phyloP scores from a whole-genome alignment of 2,329 filamentous ascomycete species.

The Stagonosporopsis rhizophila region DNA sequence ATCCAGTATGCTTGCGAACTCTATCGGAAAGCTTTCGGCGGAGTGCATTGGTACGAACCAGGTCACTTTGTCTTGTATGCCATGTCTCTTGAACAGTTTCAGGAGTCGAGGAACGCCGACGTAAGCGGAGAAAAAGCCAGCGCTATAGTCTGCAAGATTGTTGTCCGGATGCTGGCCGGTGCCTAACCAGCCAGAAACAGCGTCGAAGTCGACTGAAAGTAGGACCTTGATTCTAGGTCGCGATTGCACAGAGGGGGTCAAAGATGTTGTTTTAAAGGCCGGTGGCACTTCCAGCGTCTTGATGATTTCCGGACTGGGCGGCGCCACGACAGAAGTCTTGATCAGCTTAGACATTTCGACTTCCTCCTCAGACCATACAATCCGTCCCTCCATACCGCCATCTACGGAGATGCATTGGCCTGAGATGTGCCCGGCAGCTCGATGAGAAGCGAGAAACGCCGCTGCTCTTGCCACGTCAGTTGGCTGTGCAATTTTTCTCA shows the following conservation, averaged over 20 bases:
- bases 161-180: slow-evolving; percentile 62
- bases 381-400: slow-evolving; percentile 59
- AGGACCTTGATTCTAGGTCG: slow-evolving; percentile 50
- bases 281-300: too few relatives aligned
- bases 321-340: neutral
- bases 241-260: neutral
- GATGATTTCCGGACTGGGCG: too few relatives aligned
- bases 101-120: slow-evolving; percentile 65
- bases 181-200: slow-evolving; percentile 66
- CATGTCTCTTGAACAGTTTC: slow-evolving; percentile 60
- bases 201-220: slow-evolving; percentile 62
- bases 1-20: slow-evolving; percentile 59
- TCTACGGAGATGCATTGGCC: slow-evolving; percentile 61
- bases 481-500: slow-evolving; percentile 58
- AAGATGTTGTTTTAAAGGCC: neutral
- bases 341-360: slow-evolving; percentile 25
- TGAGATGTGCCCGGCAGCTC: slow-evolving; percentile 62
- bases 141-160: slow-evolving; percentile 62
- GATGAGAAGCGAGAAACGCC: slow-evolving; percentile 59
- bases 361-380: slow-evolving; percentile 59
- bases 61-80: slow-evolving; percentile 61
- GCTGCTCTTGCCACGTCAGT: slow-evolving; percentile 59
- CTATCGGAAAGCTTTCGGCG: slow-evolving; percentile 63
- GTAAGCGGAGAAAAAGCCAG: slow-evolving; percentile 63
- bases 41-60: slow-evolving; percentile 69